phyloP scores from a whole-genome alignment of 768 basidiomycete species.

The Macrolepiota dolichaula region DNA sequence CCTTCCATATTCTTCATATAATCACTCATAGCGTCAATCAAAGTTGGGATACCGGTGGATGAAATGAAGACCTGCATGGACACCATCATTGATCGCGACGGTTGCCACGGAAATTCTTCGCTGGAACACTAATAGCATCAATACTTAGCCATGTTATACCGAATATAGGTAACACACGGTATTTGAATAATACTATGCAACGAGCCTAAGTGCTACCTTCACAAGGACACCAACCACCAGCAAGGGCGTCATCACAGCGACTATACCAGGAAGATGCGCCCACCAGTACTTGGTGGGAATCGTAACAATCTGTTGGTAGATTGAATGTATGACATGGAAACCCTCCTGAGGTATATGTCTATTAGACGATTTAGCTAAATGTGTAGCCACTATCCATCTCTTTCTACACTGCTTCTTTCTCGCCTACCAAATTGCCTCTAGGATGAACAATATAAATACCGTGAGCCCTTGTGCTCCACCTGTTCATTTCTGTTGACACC shows the following conservation, averaged over 20 bases:
- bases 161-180: conserved; percentile 65
- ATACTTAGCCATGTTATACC: not conserved
- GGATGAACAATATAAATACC: too few relatives aligned
- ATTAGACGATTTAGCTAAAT: too few relatives aligned
- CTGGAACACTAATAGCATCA: conserved; percentile 34
- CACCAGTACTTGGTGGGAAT: conserved; percentile 61
- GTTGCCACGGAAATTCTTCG: conserved; percentile 96
- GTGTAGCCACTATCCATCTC: too few relatives aligned
- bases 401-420: too few relatives aligned
- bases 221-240: conserved; percentile 98
- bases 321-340: too few relatives aligned
- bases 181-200: conserved; percentile 97
- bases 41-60: conserved; percentile 62
- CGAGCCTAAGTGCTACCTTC: conserved; percentile 84
- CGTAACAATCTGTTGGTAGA: too few relatives aligned
- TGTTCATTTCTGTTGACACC: too few relatives aligned
- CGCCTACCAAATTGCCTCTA: too few relatives aligned
- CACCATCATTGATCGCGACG: conserved; percentile 94
- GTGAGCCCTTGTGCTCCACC: too few relatives aligned
- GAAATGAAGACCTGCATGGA: conserved; percentile 91
- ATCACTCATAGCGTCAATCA: conserved; percentile 63
- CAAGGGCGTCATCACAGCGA: conserved; percentile 87
- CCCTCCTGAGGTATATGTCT: too few relatives aligned
- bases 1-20: conserved; percentile 69
- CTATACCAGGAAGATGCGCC: conserved; percentile 98